A percentile compares a stretch with the other conserved stretches of the same genome.
phyloP scores from a whole-genome alignment of 2,329 filamentous ascomycete species.

The Alternaria sp. region DNA sequence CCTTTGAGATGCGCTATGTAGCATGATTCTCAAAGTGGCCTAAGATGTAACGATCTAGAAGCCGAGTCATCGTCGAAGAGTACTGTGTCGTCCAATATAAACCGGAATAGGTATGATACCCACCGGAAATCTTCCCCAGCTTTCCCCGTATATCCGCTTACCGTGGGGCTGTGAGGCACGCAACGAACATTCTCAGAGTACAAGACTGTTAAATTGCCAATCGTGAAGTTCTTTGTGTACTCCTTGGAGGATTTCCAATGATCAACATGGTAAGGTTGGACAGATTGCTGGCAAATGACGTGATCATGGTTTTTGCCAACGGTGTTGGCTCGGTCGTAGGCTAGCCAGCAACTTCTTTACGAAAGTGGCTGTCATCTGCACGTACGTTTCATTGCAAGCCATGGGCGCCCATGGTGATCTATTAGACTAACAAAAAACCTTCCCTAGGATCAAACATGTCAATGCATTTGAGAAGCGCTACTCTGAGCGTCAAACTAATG shows the following conservation, averaged over 20 bases:
- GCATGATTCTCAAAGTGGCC: neutral
- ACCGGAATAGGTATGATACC: conserved; percentile 15
- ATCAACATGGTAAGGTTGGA: neutral
- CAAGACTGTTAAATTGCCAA: conserved; percentile 11
- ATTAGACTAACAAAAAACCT: conserved; percentile 3
- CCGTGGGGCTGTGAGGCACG: conserved; percentile 8
- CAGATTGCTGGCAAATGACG: conserved; percentile 3
- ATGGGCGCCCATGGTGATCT: neutral
- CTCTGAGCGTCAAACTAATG: neutral
- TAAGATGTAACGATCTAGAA: neutral
- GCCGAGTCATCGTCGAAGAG: neutral
- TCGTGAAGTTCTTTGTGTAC: neutral
- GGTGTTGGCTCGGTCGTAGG: neutral
- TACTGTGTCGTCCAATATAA: neutral
- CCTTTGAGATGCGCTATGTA: neutral
- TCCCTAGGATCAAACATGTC: neutral
- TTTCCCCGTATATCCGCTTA: conserved; percentile 1
- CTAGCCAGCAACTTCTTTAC: neutral
- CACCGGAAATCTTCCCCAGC: conserved; percentile 16
- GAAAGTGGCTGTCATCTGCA: neutral
- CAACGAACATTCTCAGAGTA: conserved; percentile 4
- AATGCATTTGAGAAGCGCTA: neutral
- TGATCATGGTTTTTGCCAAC: neutral
- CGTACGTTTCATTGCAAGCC: conserved; percentile 6
- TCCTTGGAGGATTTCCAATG: neutral